Conservation (phyloP, 2,329 filamentous ascomycete genomes). For the Emergomyces orientalis region DNA sequence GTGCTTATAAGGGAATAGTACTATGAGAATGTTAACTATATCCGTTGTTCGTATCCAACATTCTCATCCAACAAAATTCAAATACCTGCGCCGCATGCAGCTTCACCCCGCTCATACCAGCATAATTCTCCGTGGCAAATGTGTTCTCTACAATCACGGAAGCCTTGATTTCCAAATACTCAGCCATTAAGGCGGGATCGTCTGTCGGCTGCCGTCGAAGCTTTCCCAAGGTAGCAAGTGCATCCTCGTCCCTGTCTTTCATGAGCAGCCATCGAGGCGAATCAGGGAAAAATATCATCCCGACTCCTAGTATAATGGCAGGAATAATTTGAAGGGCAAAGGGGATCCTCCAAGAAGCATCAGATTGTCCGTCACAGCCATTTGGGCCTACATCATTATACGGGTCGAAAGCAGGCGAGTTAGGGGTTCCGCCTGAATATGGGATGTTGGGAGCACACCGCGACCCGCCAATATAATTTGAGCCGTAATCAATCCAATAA, state of each 20-base stretch:
- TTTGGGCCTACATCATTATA: conserved; percentile 37
- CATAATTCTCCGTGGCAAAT: conserved; percentile 25
- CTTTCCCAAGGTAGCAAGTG: conserved; percentile 38
- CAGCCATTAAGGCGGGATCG: conserved; percentile 41
- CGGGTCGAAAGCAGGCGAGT: conserved; percentile 32
- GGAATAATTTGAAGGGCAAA: conserved; percentile 40
- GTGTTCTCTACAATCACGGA: conserved; percentile 30
- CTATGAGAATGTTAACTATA: conserved; percentile 13
- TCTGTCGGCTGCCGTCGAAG: conserved; percentile 40
- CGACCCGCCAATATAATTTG: conserved; percentile 37
- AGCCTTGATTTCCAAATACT: conserved; percentile 45
- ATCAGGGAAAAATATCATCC: conserved; percentile 45
- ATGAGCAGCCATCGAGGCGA: conserved; percentile 48
- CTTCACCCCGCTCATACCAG: conserved; percentile 21
- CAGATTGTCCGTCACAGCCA: conserved; percentile 41
- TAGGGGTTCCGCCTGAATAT: conserved; percentile 37
- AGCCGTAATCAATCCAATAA: conserved; percentile 38
- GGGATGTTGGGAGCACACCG: conserved; percentile 42
- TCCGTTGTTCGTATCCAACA: neutral
- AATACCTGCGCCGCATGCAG: conserved; percentile 27
- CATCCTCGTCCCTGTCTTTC: conserved; percentile 42
- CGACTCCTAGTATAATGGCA: conserved; percentile 30
- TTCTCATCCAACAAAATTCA: neutral
- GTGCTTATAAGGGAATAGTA: conserved; percentile 28
- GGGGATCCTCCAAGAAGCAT: conserved; percentile 41